Base-by-base conservation (phyloP, 1,284 basidiomycete species). In the Cystobasidium slooffiae region DNA sequence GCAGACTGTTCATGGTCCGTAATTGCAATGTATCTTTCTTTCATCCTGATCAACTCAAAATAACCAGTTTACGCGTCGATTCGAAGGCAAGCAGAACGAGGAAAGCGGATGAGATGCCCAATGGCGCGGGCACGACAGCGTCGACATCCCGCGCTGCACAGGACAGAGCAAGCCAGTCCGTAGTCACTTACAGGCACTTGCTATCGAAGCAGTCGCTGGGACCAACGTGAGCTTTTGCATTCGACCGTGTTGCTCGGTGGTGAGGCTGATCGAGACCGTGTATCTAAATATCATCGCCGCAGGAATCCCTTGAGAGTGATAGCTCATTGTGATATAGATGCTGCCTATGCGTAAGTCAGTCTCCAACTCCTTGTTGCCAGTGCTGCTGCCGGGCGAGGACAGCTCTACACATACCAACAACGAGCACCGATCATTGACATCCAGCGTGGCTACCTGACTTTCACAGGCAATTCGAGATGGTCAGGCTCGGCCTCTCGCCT, bases 261-360 rank as follows among this genome's bases (percentile, higher is more conserved):
- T 41, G 56, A n/a, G n/a, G 56, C 56, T 59, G 56, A 59, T 59
- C 56, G 56, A 41, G 39, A n/a, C 18, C 55, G 39, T 37, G 10
- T 58, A 37, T 39, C 3, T 6, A 12, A n/a, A 2, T 37, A 41
- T 39, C n/a, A 1, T n/a, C 31, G 9, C 64, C 12, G 24, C 73
- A 80, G 81, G 52, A 83, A 84, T 75, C 83, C 83, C 4, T 80
- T 85, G 0, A 80, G 87, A 8, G 84, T 85, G 6, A 86, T 98
- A 49, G 93, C 93, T 0, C 90, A 97, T 62, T 94, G 93, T 81
- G 96, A 98, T 80, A 92, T 91, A 79, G 94, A 97, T 82, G 94
- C 93, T 55, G 83, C 67, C 16, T 65, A 69, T 58, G 78, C 78
- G 3, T 75, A 75, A 41, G 76, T 78, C 51, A 16, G 1, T 56